A percentile compares a stretch with the other conserved stretches of the same genome.
phyloP scores from a whole-genome alignment of 75 land plant genomes.

The Cryptomeria japonica region DNA sequence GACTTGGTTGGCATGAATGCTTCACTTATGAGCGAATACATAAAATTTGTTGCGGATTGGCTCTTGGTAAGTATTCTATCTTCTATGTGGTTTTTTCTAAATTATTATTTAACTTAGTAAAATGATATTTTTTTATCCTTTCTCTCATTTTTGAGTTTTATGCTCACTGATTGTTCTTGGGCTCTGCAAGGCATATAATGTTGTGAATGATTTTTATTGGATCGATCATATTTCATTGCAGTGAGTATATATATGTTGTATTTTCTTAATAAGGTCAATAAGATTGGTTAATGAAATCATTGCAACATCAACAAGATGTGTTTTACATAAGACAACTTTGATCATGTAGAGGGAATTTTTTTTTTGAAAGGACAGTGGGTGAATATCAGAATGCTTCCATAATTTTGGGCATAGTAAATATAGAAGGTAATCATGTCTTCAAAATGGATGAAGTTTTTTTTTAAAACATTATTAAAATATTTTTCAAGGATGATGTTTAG shows the following conservation, averaged over 20 bases:
- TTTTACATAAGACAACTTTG: conserved; percentile 6
- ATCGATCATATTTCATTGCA: conserved; percentile 93
- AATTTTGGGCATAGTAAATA: conserved; percentile 52
- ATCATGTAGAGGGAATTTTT: conserved; percentile 68
- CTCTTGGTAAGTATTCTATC: conserved; percentile 36
- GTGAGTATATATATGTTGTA: conserved; percentile 31
- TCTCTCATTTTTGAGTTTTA: neutral
- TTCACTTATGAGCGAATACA: conserved; percentile 71
- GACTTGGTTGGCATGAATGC: conserved; percentile 84
- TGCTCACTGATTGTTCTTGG: conserved; percentile 57
- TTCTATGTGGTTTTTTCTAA: neutral
- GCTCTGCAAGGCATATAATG: conserved; percentile 50
- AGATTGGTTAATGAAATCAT: neutral
- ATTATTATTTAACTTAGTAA: neutral
- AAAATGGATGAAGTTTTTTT: conserved; percentile 80
- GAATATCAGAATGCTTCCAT: conserved; percentile 89
- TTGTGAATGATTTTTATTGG: conserved; percentile 83
- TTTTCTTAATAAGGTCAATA: neutral
- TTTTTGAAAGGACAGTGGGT: conserved; percentile 86
- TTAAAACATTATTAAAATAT: conserved; percentile 12
- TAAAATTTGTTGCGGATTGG: conserved; percentile 74
- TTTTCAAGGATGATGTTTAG: no score
- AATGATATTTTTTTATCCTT: neutral
- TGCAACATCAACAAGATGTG: neutral
- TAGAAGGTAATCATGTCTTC: conserved; percentile 48